Conservation (phyloP, 1,284 basidiomycete species). For the Vanrija sp. region DNA sequence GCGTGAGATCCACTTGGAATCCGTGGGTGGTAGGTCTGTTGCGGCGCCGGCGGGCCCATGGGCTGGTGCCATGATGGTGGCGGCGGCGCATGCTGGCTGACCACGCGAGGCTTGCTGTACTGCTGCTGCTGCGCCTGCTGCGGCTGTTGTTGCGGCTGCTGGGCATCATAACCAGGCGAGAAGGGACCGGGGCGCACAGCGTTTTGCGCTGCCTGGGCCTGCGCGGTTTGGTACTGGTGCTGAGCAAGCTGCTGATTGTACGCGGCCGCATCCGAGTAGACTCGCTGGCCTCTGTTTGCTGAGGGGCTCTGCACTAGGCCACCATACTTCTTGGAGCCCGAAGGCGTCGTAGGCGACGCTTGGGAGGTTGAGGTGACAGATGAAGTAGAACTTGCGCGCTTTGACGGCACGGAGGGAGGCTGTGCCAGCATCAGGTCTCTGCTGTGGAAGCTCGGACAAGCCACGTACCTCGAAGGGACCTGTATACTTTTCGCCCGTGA, state of each 20-base stretch:
- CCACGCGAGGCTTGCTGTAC: conserved; percentile 10
- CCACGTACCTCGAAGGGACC: conserved; percentile 76
- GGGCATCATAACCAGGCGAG: conserved; percentile 30
- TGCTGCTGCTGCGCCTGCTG: conserved; percentile 6
- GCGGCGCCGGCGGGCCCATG: conserved; percentile 23
- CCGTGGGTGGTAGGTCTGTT: conserved; percentile 29
- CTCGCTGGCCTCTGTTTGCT: conserved; percentile 68
- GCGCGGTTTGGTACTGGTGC: conserved; percentile 88
- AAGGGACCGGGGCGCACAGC: conserved; percentile 33
- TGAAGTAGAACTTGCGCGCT: conserved; percentile 9
- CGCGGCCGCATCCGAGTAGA: conserved; percentile 85
- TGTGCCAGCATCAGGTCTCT: not conserved
- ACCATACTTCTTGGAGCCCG: conserved; percentile 72
- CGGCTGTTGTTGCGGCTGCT: conserved; percentile 8
- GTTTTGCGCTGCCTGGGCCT: conserved; percentile 47
- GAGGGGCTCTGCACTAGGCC: conserved; percentile 68
- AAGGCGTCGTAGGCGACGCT: conserved; percentile 15
- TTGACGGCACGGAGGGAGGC: conserved; percentile 11
- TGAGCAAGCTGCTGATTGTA: conserved; percentile 93
- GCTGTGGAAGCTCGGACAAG: not conserved
- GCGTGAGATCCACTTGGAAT: conserved; percentile 14
- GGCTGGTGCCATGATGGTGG: conserved; percentile 19
- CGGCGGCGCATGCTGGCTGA: conserved; percentile 42
- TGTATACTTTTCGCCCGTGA: conserved; percentile 91
- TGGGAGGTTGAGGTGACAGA: conserved; percentile 8